Evolutionary conservation across 1,284 basidiomycete species (phyloP).

Genomic region (Porodaedalea pini): DNA sequence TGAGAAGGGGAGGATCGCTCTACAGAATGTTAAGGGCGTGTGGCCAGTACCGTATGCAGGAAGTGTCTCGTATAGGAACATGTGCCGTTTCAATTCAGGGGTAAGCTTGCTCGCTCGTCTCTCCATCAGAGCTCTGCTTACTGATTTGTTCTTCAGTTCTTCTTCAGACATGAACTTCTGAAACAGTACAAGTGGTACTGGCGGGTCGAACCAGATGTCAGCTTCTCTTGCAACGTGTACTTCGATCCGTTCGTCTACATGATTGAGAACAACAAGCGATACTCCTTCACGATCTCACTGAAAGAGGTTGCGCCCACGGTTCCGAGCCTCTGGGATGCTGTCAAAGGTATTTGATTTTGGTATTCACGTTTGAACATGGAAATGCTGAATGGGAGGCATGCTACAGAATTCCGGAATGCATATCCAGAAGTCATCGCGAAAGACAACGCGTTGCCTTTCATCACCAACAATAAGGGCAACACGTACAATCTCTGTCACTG

Average conservation of each 20-base stretch:
- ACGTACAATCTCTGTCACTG: constrained; percentile 77
- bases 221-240: constrained; percentile 70
- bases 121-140: background rate
- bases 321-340: constrained; percentile 67
- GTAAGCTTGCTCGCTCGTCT: constrained; percentile 29
- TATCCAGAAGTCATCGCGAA: constrained; percentile 62
- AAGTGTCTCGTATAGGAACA: constrained; percentile 28
- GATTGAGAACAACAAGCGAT: constrained; percentile 65
- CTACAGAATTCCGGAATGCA: constrained; percentile 56
- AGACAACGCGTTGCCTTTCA: constrained; percentile 67
- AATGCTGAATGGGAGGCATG: background rate
- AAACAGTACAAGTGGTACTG: constrained; percentile 56
- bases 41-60: constrained; percentile 15
- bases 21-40: background rate
- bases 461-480: constrained; percentile 61
- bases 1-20: constrained; percentile 39
- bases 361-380: background rate
- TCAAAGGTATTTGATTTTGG: constrained; percentile 37
- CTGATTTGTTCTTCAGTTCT: constrained; percentile 35
- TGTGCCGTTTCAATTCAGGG: constrained; percentile 55
- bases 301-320: constrained; percentile 77
- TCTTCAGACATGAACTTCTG: constrained; percentile 49
- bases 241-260: constrained; percentile 77
- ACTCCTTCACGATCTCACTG: constrained; percentile 65
- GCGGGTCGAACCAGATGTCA: constrained; percentile 71